Evolutionary conservation across 2,329 filamentous ascomycete genomes (phyloP), one percentile per base, ranked within the genome.

Genomic region (Aspergillus sclerotialis): DNA sequence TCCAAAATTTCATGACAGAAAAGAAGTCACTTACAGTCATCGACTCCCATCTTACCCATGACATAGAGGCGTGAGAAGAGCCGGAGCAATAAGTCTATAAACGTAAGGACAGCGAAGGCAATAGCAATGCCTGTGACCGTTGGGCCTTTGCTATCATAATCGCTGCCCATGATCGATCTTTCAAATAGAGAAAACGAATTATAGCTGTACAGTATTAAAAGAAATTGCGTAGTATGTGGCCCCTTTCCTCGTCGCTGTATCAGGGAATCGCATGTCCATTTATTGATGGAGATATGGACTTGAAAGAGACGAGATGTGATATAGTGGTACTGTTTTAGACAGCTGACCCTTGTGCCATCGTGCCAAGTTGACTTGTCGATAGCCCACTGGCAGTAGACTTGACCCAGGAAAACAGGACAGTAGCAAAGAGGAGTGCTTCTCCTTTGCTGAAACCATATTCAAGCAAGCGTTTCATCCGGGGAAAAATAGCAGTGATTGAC

Each of bases 61-160:
- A 68, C 54, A 40, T 55, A 60, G 11, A 65, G 37, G 4, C 65
- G 55, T 14, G 64, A 55, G 43, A 61, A 67, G 7, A 67, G 40
- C 13, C 65, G 51, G 18, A 67, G 45, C 18, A 34, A 32, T 16
- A 68, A 45, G 11, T 64, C 56, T 14, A 67, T 29, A 15, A 58
- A 52, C 6, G 62, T 63, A 6, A 66, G 37, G 9, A 57, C 39
- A 6, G 60, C 59, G 42, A 67, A 67, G 10, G 54, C 46, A 31
- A 66, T 48, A 17, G 53, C 46, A 28, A 66, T 48, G 13, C 54
- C 55, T 14, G 47, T 39, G 19, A 64, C 56, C 7, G 50, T 46
- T 10, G 56, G 57, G 7, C 57, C 59, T 27, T 59, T 55, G 9
- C 56, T 51, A n/a, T 56, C 53, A 32, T 49, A 16, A 25, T 31